These are phyloP conservation scores for Diaporthe eres DNA, from an alignment of 2,329 filamentous ascomycete species.

Conservation along the genomic window DNA sequence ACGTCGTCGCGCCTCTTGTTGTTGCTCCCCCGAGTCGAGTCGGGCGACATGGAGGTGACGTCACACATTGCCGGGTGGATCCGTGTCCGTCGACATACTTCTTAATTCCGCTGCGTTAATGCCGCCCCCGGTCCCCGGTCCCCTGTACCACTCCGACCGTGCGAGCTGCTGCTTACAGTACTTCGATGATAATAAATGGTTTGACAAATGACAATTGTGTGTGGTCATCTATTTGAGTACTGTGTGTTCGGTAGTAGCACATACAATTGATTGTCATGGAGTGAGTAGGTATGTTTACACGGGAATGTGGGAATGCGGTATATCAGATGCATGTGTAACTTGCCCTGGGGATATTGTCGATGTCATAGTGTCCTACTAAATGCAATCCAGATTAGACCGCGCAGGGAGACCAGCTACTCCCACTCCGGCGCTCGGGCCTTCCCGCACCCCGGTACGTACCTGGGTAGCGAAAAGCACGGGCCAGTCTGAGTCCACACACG, in stretches of 20 bases:
- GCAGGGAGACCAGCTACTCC: no score
- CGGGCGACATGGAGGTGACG: neutral
- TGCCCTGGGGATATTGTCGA: neutral
- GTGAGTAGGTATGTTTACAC: no score
- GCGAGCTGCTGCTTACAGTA: neutral
- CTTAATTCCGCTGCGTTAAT: conserved; percentile 25
- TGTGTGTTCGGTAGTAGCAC: neutral
- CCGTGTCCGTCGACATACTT: neutral
- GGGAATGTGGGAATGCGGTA: no score
- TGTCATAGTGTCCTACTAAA: neutral
- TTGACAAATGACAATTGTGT: no score
- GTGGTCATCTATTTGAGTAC: no score
- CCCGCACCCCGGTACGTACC: neutral
- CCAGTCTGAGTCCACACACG: neutral
- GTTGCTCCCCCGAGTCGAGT: neutral
- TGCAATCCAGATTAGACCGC: no score
- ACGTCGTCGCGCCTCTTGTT: conserved; percentile 21
- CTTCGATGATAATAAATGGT: neutral
- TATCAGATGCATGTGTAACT: no score
- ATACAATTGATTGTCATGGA: no score
- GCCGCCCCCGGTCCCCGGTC: conserved; percentile 8
- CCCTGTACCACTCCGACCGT: neutral
- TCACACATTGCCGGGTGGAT: conserved; percentile 20
- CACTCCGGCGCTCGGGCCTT: conserved; percentile 2
- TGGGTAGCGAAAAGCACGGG: neutral